Evolutionary conservation across 371 early-diverging fungal genomes (phyloP), one percentile per base, ranked within the genome.

Genomic region (Mortierella sp.): DNA sequence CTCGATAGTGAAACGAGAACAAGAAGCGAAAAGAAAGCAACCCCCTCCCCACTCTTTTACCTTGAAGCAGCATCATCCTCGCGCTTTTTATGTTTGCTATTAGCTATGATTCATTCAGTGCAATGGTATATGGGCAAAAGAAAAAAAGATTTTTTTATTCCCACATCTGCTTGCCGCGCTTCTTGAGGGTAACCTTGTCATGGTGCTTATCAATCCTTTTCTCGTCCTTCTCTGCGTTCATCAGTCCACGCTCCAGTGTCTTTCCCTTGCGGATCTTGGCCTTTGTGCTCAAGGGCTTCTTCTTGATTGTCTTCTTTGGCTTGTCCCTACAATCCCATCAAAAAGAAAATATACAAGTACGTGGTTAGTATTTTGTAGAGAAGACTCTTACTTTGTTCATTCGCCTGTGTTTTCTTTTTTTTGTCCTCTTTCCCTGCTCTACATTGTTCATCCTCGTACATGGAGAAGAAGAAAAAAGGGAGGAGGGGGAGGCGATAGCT

Each of bases 161-260:
- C 86, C 86, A 85, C 86, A 85, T 85, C 53, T 85, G 86, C 77
- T 85, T 85, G 74, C 86, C 86, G 9, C 86, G 86, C 75, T 85
- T 85, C 82, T 85, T 85, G 71, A 76, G 79, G 13, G 82, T 53
- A 6, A 74, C 71, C 71, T 85, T 85, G 28, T 74, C 79, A 1
- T 70, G 74, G 16, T 81, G 76, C 72, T 79, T 85, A 55, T 85
- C 86, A 34, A 81, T 75, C 28, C 81, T 50, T 59, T 76, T 79
- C 73, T 67, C 86, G 28, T 81, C 86, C 79, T 85, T 85, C 21
- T 85, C 86, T 5, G 86, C 31, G 51, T 85, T 81, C 77, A 81
- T 74, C 74, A 85, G 21, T 67, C 86, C 86, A 69, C 86, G 86
- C 28, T 81, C 86, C 64, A 85, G 59, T 21, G 81, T 78, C 79